A percentile compares a stretch with the other conserved stretches of the same genome.
Conservation (phyloP, 768 basidiomycete species). For the Boletus subparvulus region DNA sequence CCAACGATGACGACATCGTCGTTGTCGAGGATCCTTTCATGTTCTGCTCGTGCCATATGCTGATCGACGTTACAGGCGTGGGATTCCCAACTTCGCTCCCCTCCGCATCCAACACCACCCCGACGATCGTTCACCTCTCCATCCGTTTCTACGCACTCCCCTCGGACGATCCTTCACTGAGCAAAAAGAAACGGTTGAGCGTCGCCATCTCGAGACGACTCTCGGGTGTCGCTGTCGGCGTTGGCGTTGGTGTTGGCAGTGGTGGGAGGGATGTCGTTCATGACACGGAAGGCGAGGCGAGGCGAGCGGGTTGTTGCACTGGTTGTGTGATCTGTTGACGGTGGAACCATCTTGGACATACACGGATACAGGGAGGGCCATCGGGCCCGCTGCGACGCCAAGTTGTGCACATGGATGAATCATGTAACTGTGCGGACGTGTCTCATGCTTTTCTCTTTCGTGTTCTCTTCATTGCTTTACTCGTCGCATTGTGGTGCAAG, state of each 20-base stretch:
- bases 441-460: not conserved
- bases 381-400: not conserved
- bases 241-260: not conserved
- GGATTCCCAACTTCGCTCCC: conserved; percentile 30
- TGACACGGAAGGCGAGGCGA: conserved; percentile 15
- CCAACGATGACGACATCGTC: not conserved
- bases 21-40: not conserved
- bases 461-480: conserved; percentile 1
- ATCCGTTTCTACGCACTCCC: conserved; percentile 59
- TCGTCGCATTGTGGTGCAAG: not conserved
- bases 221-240: conserved; percentile 7
- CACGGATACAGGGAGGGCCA: not conserved
- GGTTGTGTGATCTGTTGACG: conserved; percentile 41
- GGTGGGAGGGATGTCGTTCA: not conserved
- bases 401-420: not conserved
- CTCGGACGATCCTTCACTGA: conserved; percentile 47
- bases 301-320: conserved; percentile 35
- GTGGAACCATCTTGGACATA: too few species aligned
- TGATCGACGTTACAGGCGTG: conserved; percentile 24
- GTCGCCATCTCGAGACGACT: conserved; percentile 29
- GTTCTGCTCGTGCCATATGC: not conserved
- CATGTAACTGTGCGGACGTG: not conserved
- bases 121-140: conserved; percentile 76
- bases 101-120: conserved; percentile 32
- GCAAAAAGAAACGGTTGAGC: conserved; percentile 52